phyloP scores from a whole-genome alignment of 495 filamentous ascomycete genomes.

The Hapsidospora chrysogenum region DNA sequence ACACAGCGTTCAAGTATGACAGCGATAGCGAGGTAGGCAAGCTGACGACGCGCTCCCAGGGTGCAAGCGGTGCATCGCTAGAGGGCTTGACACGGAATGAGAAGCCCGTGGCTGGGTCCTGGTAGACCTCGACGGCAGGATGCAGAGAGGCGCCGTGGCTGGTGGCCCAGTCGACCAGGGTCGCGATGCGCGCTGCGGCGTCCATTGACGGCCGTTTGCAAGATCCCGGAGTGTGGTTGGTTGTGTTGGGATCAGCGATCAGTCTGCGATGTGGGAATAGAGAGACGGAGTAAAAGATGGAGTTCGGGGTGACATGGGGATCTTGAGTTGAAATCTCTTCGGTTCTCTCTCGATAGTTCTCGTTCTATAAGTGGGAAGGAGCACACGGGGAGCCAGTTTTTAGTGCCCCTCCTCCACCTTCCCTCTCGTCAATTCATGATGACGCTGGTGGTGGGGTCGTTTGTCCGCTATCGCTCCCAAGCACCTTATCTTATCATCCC shows the following conservation, averaged over 20 bases:
- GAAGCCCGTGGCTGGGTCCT: constrained; percentile 21
- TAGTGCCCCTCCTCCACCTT: no score
- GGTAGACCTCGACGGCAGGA: constrained; percentile 24
- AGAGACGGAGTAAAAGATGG: background rate
- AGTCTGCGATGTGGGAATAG: background rate
- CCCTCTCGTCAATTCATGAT: no score
- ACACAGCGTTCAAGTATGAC: constrained; percentile 27
- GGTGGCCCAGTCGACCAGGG: constrained; percentile 17
- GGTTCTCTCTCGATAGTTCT: no score
- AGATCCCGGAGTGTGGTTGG: background rate
- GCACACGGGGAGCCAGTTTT: no score
- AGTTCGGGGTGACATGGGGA: background rate
- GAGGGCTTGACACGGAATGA: constrained; percentile 24
- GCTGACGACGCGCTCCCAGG: constrained; percentile 17
- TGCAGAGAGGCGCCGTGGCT: constrained; percentile 20
- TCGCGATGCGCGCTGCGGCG: constrained; percentile 3
- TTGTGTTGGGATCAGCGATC: background rate
- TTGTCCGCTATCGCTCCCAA: no score
- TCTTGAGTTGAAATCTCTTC: background rate
- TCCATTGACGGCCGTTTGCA: background rate
- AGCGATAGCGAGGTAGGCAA: constrained; percentile 22
- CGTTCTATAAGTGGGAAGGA: no score
- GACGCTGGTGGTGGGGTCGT: no score
- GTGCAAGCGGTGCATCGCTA: constrained; percentile 3
- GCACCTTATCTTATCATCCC: no score